phyloP scores from a whole-genome alignment of 108 stramenopile genomes.

The Stephanodiscus minutulus region DNA sequence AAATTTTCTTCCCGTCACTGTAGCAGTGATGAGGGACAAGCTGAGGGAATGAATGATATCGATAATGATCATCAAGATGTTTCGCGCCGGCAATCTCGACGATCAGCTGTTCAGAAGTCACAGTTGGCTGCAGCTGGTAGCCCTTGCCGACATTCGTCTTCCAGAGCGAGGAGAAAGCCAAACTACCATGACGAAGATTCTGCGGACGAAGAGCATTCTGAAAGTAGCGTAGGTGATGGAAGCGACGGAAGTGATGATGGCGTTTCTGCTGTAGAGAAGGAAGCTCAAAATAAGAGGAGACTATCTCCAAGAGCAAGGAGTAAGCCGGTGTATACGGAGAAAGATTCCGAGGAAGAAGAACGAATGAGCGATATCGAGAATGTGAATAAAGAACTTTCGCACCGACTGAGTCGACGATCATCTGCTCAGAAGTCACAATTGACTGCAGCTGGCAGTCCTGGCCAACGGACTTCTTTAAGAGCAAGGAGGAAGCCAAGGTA shows the following conservation, averaged over 20 bases:
- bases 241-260: conserved; percentile 14
- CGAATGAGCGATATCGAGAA: conserved; percentile 6
- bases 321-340: neutral
- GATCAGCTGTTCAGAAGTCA: conserved; percentile 5
- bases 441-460: conserved; percentile 1
- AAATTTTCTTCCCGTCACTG: neutral
- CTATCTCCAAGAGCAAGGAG: conserved; percentile 6
- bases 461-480: conserved; percentile 18
- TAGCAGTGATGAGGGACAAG: too few species aligned
- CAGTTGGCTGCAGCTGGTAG: conserved; percentile 1
- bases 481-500: conserved; percentile 19
- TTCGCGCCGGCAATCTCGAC: conserved; percentile 5
- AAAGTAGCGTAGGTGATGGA: neutral
- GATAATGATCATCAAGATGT: neutral
- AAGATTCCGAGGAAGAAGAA: conserved; percentile 2
- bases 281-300: conserved; percentile 2
- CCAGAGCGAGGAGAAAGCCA: conserved; percentile 21
- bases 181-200: conserved; percentile 24
- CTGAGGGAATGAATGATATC: neutral
- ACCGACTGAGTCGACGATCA: conserved; percentile 8
- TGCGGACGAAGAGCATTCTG: neutral
- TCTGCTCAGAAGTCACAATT: neutral
- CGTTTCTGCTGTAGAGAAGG: conserved; percentile 13
- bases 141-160: conserved; percentile 12
- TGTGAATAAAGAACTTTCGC: neutral